Evolutionary conservation across 352 stramenopile genomes (phyloP), one percentile per base, ranked within the genome.

Genomic region (Globisporangium lucens): DNA sequence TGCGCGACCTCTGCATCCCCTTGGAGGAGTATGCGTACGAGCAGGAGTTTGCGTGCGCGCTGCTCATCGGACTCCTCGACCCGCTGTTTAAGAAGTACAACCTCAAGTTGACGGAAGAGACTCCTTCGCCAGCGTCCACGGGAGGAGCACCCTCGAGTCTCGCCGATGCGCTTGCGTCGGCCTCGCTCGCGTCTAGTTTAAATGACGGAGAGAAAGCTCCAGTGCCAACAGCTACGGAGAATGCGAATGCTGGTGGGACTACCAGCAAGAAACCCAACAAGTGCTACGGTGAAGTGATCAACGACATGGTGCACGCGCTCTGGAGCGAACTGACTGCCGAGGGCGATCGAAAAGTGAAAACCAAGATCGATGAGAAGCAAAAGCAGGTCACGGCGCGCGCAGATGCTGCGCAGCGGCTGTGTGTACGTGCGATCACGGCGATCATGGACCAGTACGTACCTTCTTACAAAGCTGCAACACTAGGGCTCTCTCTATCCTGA

Each of bases 11-110:
- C 56, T 92, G 84, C 60, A 91, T 95, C 36, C 85, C 87, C 0
- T 67, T 95, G 55, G 87, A 95, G 69, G 85, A 89, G 63, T 95
- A 91, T 56, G 87, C 87, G 30, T 89, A 95, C 66, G 78, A 90
- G 27, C 76, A 95, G 68, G 87, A 95, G 55, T 89, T 90, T 61
- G 75, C 82, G 3, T 89, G 79, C 60, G 87, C 87, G 6, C 61
- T 91, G 47, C 60, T 94, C 47, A 82, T 95, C 3, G 82, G 85
- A 2, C 61, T 95, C 2, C 67, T 95, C 12, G 87, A 95, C 55
- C 87, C 87, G 22, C 61, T 84, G 3, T 66, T 90, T 10, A 90
- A 89, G 65, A 92, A 91, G 51, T 79, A 92, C 66, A 49, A 36
- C 2, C 76, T 95, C 51, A 83, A 87, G 36, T 56, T 89, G 2